Conservation (phyloP, 78 protist genomes). For the Planoprotostelium fungivorum region DNA sequence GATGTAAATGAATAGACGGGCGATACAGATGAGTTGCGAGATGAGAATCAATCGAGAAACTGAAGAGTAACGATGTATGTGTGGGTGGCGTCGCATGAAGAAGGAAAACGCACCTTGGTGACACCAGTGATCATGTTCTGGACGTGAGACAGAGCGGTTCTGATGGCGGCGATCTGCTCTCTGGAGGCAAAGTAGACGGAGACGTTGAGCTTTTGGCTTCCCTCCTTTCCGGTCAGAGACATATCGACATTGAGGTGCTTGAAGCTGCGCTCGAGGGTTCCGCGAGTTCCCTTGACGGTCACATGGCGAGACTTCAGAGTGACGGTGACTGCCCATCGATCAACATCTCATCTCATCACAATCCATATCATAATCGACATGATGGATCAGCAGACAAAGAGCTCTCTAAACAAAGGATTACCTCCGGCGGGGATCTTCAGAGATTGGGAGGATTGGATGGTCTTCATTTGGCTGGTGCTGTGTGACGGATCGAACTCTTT, state of each 20-base stretch:
- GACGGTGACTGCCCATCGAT: conserved; percentile 32
- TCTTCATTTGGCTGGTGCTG: no score
- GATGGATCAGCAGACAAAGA: not conserved
- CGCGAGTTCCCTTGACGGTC: conserved; percentile 95
- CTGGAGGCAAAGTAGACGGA: conserved; percentile 84
- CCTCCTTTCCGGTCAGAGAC: conserved; percentile 6
- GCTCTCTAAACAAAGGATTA: not conserved
- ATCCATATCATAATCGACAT: not conserved
- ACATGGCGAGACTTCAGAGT: conserved; percentile 70
- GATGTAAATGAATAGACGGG: not conserved
- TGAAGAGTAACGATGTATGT: not conserved
- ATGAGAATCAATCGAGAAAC: no score
- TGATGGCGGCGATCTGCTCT: conserved; percentile 86
- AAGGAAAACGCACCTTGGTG: conserved; percentile 64
- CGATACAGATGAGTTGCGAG: not conserved
- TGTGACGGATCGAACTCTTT: no score
- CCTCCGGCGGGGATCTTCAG: not conserved
- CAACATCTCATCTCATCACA: not conserved
- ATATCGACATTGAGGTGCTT: conserved; percentile 84
- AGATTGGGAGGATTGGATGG: not conserved
- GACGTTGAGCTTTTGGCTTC: not conserved
- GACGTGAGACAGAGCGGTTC: conserved; percentile 89
- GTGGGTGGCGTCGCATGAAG: not conserved
- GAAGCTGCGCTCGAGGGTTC: conserved; percentile 82
- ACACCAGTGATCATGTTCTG: conserved; percentile 98